A percentile compares a stretch with the other conserved stretches of the same genome.
Conservation (phyloP, 768 basidiomycete species). For the Suillus cothurnatus region DNA sequence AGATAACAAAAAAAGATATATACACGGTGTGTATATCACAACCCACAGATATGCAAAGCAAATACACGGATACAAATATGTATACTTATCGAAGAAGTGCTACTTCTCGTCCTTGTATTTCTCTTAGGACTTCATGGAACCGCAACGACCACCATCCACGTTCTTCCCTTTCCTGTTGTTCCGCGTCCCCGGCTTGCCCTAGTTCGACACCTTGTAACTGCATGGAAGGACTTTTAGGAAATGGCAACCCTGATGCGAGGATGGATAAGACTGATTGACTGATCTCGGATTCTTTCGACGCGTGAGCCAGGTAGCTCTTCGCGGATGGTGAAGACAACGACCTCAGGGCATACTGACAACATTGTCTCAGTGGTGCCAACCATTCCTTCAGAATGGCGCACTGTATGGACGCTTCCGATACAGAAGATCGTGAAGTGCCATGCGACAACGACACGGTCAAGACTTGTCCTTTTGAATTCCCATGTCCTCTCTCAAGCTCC, state of each 20-base stretch:
- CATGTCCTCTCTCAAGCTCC: constrained; percentile 41
- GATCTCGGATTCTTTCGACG: constrained; percentile 31
- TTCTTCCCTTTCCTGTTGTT: constrained; percentile 61
- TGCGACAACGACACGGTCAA: constrained; percentile 39
- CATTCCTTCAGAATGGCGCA: constrained; percentile 30
- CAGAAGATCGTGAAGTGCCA: not conserved
- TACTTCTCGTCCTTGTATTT: constrained; percentile 43
- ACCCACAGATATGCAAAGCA: constrained; percentile 1
- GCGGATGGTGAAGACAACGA: constrained; percentile 39
- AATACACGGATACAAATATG: not conserved
- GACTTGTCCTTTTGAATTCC: constrained; percentile 35
- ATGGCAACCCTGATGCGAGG: constrained; percentile 49
- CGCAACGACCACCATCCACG: constrained; percentile 74
- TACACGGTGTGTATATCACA: not conserved
- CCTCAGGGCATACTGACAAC: constrained; percentile 49
- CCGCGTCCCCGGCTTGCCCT: constrained; percentile 26
- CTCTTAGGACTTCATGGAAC: constrained; percentile 63
- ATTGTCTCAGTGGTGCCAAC: constrained; percentile 56
- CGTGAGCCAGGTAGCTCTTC: constrained; percentile 28
- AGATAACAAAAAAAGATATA: constrained; percentile 24
- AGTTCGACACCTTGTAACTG: constrained; percentile 45
- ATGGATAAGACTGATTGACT: constrained; percentile 41
- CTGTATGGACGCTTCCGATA: not conserved
- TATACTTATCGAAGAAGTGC: not conserved
- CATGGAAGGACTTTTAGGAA: constrained; percentile 76